These are phyloP conservation scores for Plasmodium gaboni DNA, from an alignment of 169 alveolate genomes.

Conservation along the genomic window DNA sequence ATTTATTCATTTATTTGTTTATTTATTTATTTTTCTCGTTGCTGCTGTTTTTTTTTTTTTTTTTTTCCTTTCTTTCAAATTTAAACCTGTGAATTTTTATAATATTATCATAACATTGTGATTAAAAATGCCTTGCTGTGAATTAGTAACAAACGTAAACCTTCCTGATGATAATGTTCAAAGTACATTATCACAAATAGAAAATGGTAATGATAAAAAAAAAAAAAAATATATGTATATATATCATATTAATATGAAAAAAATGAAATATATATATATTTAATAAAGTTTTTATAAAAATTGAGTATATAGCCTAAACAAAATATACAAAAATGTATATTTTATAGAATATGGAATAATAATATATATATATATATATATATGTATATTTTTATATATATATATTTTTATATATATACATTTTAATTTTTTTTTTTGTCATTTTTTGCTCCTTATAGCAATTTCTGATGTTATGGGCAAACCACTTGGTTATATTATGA, in stretches of 20 bases:
- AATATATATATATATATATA: no score
- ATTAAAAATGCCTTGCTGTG: constrained; percentile 62
- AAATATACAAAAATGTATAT: not conserved
- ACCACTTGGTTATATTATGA: constrained; percentile 51
- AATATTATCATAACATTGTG: not conserved
- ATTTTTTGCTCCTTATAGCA: not conserved
- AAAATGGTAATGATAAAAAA: constrained; percentile 18
- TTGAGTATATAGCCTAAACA: not conserved
- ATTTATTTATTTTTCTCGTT: not conserved
- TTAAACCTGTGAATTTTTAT: not conserved
- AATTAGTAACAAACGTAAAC: constrained; percentile 32
- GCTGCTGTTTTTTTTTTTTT: not conserved
- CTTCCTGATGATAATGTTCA: constrained; percentile 40
- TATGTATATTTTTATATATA: no score
- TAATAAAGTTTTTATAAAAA: not conserved
- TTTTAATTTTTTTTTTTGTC: not conserved
- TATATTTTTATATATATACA: no score
- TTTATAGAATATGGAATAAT: no score
- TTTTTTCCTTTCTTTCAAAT: not conserved
- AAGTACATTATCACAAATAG: constrained; percentile 27
- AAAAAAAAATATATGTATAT: not conserved
- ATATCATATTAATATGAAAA: not conserved
- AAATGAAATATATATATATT: no score
- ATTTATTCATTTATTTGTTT: no score
- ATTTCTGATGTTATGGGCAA: constrained; percentile 39